phyloP scores from a whole-genome alignment of 139 green algal species.

The Chlamydomonas sphaeroides region DNA sequence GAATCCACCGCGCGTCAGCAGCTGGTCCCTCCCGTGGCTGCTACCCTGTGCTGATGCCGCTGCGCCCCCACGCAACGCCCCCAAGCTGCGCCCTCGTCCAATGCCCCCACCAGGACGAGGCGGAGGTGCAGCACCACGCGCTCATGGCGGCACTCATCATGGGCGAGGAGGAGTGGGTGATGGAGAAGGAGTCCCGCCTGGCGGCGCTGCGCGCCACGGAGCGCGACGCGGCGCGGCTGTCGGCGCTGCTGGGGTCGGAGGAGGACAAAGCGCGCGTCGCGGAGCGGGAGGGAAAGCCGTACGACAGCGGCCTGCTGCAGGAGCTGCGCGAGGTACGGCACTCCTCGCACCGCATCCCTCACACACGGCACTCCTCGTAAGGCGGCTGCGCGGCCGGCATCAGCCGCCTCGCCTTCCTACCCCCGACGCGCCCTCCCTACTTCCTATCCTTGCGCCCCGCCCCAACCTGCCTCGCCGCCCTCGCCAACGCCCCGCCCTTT shows the following conservation, averaged over 20 bases:
- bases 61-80: too few species aligned
- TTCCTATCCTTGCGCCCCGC: too few species aligned
- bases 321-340: constrained; percentile 13
- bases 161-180: constrained; percentile 37
- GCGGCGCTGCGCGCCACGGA: constrained; percentile 16
- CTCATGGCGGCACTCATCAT: constrained; percentile 26
- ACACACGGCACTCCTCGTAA: too few species aligned
- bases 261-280: constrained; percentile 16
- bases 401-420: too few species aligned
- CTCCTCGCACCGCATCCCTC: neutral
- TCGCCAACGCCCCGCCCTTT: too few species aligned
- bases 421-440: too few species aligned
- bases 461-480: too few species aligned
- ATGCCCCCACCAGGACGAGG: constrained; percentile 17
- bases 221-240: constrained; percentile 23
- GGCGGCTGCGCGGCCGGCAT: too few species aligned
- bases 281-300: neutral
- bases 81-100: too few species aligned
- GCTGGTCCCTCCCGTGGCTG: too few species aligned
- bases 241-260: constrained; percentile 13
- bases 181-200: constrained; percentile 22
- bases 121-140: constrained; percentile 12
- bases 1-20: too few species aligned
- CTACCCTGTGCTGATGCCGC: too few species aligned
- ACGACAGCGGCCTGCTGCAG: constrained; percentile 6